These are phyloP conservation scores for Coccomyxa sp. DNA, from an alignment of 139 green algal genomes.

Conservation along the genomic window DNA sequence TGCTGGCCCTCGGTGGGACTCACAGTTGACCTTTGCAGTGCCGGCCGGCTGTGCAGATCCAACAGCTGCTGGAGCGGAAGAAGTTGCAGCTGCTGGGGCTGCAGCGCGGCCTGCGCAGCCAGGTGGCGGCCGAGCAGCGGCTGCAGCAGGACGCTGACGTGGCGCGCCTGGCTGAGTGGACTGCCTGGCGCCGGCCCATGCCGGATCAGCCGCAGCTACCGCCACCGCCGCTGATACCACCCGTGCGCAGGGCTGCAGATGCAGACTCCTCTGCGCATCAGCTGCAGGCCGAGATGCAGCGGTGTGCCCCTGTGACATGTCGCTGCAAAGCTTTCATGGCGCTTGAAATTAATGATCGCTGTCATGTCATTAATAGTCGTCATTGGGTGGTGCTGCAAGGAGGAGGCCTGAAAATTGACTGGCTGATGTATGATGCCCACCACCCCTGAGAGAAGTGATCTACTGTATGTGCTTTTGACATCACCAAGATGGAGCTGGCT, in stretches of 20 bases:
- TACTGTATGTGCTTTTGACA: background rate
- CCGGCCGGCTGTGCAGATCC: too few species aligned
- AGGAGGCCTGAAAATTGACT: background rate
- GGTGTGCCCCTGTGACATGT: background rate
- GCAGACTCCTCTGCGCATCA: background rate
- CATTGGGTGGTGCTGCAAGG: background rate
- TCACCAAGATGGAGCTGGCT: background rate
- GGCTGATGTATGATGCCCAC: background rate
- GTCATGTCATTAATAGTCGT: background rate
- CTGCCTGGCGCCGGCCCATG: constrained; percentile 3
- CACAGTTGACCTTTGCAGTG: too few species aligned
- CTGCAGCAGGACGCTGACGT: too few species aligned
- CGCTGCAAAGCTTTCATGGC: background rate
- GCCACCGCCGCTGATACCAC: constrained; percentile 5
- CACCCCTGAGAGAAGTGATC: too few species aligned
- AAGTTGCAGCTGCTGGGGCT: background rate
- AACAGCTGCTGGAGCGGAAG: constrained; percentile 4
- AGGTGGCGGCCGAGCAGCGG: background rate
- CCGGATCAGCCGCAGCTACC: background rate
- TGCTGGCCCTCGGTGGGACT: too few species aligned
- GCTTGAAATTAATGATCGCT: too few species aligned
- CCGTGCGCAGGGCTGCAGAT: background rate
- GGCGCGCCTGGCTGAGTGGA: constrained; percentile 8
- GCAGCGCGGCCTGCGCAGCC: constrained; percentile 5
- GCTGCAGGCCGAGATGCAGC: background rate